Conservation (phyloP, 352 stramenopile species). For the Phytophthora sp. region DNA sequence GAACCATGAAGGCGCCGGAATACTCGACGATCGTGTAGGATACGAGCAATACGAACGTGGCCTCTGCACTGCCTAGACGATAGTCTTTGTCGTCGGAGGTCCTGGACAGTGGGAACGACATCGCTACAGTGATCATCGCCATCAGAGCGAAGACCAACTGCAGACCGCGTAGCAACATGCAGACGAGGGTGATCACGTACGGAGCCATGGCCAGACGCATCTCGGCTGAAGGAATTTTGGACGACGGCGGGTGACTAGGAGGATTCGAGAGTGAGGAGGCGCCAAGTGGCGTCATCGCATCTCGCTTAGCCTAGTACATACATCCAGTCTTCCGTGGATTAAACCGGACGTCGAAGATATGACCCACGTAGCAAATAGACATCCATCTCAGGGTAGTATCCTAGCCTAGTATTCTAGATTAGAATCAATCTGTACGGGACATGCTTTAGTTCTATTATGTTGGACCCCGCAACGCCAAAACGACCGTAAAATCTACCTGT, state of each 20-base stretch:
- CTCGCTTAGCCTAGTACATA: constrained; percentile 11
- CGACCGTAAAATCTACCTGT: not conserved
- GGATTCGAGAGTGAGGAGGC: constrained; percentile 28
- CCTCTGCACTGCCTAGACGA: constrained; percentile 37
- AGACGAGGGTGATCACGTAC: constrained; percentile 32
- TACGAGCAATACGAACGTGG: constrained; percentile 35
- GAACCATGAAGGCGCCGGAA: constrained; percentile 27
- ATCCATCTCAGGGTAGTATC: too few species aligned
- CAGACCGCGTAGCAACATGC: constrained; percentile 33
- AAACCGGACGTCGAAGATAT: constrained; percentile 1
- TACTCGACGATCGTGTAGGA: constrained; percentile 35
- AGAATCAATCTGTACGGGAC: not conserved
- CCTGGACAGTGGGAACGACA: constrained; percentile 24
- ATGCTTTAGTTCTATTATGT: constrained; percentile 24
- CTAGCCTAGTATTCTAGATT: constrained; percentile 14
- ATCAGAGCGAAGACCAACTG: constrained; percentile 43
- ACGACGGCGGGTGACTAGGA: not conserved
- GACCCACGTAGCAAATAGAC: too few species aligned
- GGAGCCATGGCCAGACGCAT: constrained; percentile 31
- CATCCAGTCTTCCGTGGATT: constrained; percentile 4
- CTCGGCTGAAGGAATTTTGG: constrained; percentile 1
- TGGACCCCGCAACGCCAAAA: not conserved
- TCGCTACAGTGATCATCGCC: constrained; percentile 29
- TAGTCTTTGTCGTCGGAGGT: constrained; percentile 17
- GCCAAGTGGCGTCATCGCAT: constrained; percentile 18